Evolutionary conservation across 176 grass and related monocot species (phyloP), one percentile per base, ranked within the genome.

Genomic region (Raddia guianensis): DNA sequence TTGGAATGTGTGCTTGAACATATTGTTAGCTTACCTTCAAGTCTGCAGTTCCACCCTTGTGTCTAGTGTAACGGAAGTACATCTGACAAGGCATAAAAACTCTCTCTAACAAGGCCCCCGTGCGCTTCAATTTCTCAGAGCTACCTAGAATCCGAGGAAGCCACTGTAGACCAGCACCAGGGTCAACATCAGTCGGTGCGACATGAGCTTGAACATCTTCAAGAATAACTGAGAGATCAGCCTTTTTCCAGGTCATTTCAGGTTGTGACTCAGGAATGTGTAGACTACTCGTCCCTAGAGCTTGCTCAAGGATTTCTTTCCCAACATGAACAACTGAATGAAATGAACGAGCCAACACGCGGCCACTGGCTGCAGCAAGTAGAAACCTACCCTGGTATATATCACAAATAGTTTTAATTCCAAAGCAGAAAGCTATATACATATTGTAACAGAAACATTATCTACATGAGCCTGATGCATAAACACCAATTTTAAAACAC

Each of bases 131-230:
- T 85, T 95, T 95, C 58, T 93, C 86, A 65, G 96, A 93, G 68
- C 88, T 92, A 84, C 92, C 76, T 5, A 84, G 81, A 89, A 99
- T 93, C 76, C 85, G 77, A 64, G 96, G 92, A 65, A 99, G 84
- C 96, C 96, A 99, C 60, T 99, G 96, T 51, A 99, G 92, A 67
- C 96, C 96, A 82, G 96, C 96, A 89, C 92, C 96, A 74, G 96
- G 96, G 73, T 99, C 96, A 51, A 99, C 92, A 79, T 99, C 96
- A 64, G 96, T 99, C 2, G 96, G 96, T 80, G 96, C 96, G 68
- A 99, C 96, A 93, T 99, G 96, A 89, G 96, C 96, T 80, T 99
- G 96, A 86, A 99, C 96, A 81, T 93, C 90, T 86, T 99, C 77
- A 66, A 99, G 92, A 89, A 99, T 91, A 68, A 99, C 96, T 0